A percentile compares a stretch with the other conserved stretches of the same genome.
Evolutionary conservation across 148 eudicot species (phyloP).

Genomic region (Rhododendron mucronatum): DNA sequence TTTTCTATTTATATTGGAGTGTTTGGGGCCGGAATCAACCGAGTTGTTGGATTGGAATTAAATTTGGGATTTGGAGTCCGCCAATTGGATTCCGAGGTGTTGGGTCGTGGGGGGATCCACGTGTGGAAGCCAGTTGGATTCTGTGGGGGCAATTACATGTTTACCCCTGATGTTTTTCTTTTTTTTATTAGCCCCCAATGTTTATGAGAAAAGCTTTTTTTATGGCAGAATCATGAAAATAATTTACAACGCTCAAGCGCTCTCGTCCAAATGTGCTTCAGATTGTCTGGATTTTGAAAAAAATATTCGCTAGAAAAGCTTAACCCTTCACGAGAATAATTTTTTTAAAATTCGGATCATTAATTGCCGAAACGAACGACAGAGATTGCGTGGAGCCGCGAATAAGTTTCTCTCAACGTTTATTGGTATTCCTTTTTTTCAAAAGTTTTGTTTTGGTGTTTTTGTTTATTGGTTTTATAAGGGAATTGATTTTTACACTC

Average conservation of each 20-base stretch:
- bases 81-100: conserved; percentile 8
- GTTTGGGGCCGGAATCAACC: not conserved
- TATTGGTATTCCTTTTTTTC: not conserved
- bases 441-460: too few relatives aligned
- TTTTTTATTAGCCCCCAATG: not conserved
- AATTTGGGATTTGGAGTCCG: conserved; percentile 15
- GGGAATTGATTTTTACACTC: too few relatives aligned
- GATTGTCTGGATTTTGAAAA: too few relatives aligned
- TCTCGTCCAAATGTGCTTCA: too few relatives aligned
- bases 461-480: too few relatives aligned
- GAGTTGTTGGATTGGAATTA: conserved; percentile 9
- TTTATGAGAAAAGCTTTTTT: not conserved
- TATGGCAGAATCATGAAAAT: too few relatives aligned
- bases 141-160: not conserved
- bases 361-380: too few relatives aligned
- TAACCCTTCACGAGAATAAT: too few relatives aligned
- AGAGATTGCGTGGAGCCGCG: too few relatives aligned
- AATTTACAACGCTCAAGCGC: too few relatives aligned
- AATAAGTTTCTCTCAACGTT: not conserved
- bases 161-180: not conserved
- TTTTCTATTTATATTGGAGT: not conserved
- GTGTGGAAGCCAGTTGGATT: conserved; percentile 4
- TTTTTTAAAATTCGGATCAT: too few relatives aligned
- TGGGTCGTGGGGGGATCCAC: not conserved
- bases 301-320: too few relatives aligned